phyloP scores from a whole-genome alignment of 2,329 filamentous ascomycete genomes.

The Pezicula radicicola region DNA sequence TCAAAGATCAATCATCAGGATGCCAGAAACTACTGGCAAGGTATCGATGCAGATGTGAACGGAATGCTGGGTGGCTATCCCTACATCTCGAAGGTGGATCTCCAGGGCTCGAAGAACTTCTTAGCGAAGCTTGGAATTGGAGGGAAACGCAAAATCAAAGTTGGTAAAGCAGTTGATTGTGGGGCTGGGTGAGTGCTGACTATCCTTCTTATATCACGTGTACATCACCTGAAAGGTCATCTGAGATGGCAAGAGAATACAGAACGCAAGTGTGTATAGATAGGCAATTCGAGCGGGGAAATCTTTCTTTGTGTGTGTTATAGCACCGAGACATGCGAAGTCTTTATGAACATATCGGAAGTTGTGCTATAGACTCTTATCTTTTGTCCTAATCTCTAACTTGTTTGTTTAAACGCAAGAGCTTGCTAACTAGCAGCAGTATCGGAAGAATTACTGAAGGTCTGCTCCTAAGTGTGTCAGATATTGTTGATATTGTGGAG shows the following conservation, averaged over 20 bases:
- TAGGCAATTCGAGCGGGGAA: too few species aligned
- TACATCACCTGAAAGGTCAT: neutral
- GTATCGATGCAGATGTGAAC: slow-evolving; percentile 51
- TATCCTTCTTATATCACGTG: neutral
- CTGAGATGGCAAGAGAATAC: neutral
- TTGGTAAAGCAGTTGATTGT: slow-evolving; percentile 33
- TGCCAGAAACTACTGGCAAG: slow-evolving; percentile 44
- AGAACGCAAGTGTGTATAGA: too few species aligned
- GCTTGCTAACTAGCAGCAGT: slow-evolving; percentile 34
- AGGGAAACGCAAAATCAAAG: slow-evolving; percentile 26
- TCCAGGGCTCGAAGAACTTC: slow-evolving; percentile 69
- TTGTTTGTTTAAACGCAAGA: too few species aligned
- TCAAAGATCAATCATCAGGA: slow-evolving; percentile 26
- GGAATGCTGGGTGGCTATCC: slow-evolving; percentile 80
- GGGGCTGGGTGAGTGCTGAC: slow-evolving; percentile 32
- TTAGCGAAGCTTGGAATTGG: slow-evolving; percentile 59
- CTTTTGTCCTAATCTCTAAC: too few species aligned
- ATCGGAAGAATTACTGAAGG: slow-evolving; percentile 82
- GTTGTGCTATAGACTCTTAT: too few species aligned
- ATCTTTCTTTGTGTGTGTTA: too few species aligned
- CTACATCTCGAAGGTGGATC: slow-evolving; percentile 65
- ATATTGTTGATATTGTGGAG: slow-evolving; percentile 78
- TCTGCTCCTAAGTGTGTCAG: slow-evolving; percentile 68
- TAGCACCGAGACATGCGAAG: neutral
- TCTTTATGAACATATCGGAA: neutral